Conservation (phyloP, 2,329 filamentous ascomycete genomes). For the Aspergillus ochraceus region DNA sequence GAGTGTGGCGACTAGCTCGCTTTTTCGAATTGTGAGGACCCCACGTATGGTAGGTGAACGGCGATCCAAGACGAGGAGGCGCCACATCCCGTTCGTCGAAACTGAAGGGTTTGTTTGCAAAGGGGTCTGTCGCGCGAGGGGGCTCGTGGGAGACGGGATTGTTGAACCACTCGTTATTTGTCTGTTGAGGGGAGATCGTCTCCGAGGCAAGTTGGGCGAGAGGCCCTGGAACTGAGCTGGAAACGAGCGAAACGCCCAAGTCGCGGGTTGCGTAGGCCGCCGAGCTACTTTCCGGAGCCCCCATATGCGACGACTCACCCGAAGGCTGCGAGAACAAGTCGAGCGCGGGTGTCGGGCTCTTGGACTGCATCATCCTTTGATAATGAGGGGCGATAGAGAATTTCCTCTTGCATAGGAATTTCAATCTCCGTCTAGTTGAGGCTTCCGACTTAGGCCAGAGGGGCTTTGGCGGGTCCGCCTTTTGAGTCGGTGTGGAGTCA, state of each 20-base stretch:
- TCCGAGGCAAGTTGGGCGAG: conserved; percentile 36
- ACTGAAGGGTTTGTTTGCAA: conserved; percentile 16
- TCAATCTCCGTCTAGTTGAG: conserved; percentile 58
- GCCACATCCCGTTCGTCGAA: conserved; percentile 26
- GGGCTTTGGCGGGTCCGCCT: conserved; percentile 31
- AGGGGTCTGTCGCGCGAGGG: conserved; percentile 6
- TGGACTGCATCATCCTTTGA: conserved; percentile 59
- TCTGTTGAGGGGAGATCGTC: conserved; percentile 22
- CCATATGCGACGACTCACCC: conserved; percentile 23
- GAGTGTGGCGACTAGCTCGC: conserved; percentile 30
- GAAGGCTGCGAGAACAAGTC: conserved; percentile 38
- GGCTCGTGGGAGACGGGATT: conserved; percentile 26
- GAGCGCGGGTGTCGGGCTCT: conserved; percentile 60
- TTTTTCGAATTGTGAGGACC: conserved; percentile 43
- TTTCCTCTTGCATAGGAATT: conserved; percentile 61
- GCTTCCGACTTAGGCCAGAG: conserved; percentile 60
- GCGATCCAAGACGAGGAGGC: conserved; percentile 49
- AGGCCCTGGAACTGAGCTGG: conserved; percentile 40
- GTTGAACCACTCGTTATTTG: conserved; percentile 38
- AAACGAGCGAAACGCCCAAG: conserved; percentile 46
- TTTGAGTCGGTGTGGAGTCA: conserved; percentile 49
- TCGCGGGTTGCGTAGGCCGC: conserved; percentile 45
- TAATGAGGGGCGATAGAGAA: conserved; percentile 65
- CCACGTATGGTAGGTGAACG: conserved; percentile 53
- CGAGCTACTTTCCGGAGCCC: conserved; percentile 23